A percentile compares a stretch with the other conserved stretches of the same genome.
Evolutionary conservation across 208 protist genomes (phyloP).

Genomic region (Herpetomonas samuelpessoai): DNA sequence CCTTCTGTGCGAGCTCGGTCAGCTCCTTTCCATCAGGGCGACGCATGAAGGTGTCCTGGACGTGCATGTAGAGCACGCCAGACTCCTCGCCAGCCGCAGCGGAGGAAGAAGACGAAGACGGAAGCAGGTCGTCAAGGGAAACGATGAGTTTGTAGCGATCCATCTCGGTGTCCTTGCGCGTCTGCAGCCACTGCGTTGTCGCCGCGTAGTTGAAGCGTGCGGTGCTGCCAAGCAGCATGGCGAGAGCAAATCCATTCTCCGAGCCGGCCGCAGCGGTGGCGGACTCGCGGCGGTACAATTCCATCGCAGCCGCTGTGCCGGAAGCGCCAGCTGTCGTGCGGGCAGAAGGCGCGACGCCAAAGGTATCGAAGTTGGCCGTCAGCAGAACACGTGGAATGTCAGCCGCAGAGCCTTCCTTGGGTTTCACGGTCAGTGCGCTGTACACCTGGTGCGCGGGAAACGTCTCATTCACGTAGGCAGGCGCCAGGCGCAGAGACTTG

Average conservation of each 20-base stretch:
- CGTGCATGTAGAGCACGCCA: conserved; percentile 66
- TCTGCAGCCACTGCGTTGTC: conserved; percentile 49
- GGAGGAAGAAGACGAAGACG: not conserved
- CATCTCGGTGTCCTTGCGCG: conserved; percentile 39
- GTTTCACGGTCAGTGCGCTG: conserved; percentile 27
- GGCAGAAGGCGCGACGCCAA: conserved; percentile 60
- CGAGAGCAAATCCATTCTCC: conserved; percentile 27
- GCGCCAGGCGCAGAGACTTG: conserved; percentile 17
- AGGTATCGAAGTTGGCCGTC: conserved; percentile 64
- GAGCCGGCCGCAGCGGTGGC: conserved; percentile 10
- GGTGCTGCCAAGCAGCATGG: conserved; percentile 61
- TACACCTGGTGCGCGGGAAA: conserved; percentile 30
- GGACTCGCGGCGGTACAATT: conserved; percentile 66
- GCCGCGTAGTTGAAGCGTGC: conserved; percentile 74
- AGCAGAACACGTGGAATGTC: conserved; percentile 48
- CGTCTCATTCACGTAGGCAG: conserved; percentile 32
- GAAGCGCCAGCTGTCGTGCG: conserved; percentile 45
- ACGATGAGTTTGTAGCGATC: conserved; percentile 52
- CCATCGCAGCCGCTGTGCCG: conserved; percentile 56
- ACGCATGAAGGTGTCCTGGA: conserved; percentile 61
- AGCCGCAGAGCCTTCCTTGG: conserved; percentile 22
- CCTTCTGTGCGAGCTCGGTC: conserved; percentile 40
- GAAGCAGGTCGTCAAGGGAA: conserved; percentile 75
- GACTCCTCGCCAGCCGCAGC: conserved; percentile 11
- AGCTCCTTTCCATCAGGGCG: conserved; percentile 41